phyloP scores from a whole-genome alignment of 192 early-diverging fungal species.

The Linnemannia zychae region DNA sequence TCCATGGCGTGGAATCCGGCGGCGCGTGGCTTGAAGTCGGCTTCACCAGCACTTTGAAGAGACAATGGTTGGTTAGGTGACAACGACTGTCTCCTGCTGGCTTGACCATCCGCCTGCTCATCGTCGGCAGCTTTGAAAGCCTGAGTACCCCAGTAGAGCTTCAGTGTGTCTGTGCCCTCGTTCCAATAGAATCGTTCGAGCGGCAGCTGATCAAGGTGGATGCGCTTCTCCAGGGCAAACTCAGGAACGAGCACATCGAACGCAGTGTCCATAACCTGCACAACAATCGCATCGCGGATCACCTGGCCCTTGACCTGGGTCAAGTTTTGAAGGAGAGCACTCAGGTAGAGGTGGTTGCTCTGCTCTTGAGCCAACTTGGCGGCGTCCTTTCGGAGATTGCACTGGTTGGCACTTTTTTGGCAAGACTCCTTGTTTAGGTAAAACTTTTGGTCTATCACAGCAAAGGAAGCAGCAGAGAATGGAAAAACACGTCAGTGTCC shows the following conservation, averaged over 20 bases:
- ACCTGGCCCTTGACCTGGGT: conserved; percentile 59
- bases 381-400: conserved; percentile 83
- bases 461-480: not conserved
- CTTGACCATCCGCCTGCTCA: conserved; percentile 31
- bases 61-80: not conserved
- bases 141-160: conserved; percentile 65
- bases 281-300: conserved; percentile 75
- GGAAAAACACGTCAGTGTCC: conserved; percentile 3
- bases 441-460: conserved; percentile 59
- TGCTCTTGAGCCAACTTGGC: conserved; percentile 80
- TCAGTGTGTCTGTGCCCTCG: conserved; percentile 53
- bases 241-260: conserved; percentile 82
- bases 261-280: conserved; percentile 70
- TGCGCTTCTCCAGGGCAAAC: conserved; percentile 80
- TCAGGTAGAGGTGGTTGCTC: conserved; percentile 74
- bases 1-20: conserved; percentile 39
- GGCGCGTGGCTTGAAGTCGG: not conserved
- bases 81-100: conserved; percentile 18
- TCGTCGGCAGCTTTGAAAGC: conserved; percentile 53
- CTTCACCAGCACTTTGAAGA: not conserved
- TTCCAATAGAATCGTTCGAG: conserved; percentile 56
- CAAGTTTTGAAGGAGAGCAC: conserved; percentile 68
- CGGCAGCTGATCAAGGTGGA: conserved; percentile 68
- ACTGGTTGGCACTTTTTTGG: conserved; percentile 77
- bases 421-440: conserved; percentile 69